phyloP scores from a whole-genome alignment of 345 rosid genomes.

The Dipteronia sinensis region DNA sequence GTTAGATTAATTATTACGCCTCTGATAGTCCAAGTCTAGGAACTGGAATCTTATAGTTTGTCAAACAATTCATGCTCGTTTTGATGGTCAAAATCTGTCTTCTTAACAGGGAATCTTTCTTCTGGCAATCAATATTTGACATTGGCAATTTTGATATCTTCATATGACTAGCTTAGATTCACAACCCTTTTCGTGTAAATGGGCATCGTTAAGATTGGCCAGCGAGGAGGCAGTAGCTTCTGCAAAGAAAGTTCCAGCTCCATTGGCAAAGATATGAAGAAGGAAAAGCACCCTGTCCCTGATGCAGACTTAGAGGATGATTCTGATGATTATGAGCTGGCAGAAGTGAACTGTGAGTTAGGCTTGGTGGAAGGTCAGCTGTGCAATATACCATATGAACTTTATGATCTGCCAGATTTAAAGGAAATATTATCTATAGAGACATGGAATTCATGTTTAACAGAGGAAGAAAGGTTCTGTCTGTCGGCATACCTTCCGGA shows the following conservation, averaged over 20 bases:
- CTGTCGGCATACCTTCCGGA: slow-evolving; percentile 67
- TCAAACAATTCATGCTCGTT: neutral
- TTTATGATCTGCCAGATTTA: slow-evolving; percentile 65
- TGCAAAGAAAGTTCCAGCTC: slow-evolving; percentile 20
- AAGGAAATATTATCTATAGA: slow-evolving; percentile 53
- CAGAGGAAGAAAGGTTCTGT: slow-evolving; percentile 62
- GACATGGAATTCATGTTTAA: slow-evolving; percentile 66
- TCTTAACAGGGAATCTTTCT: slow-evolving; percentile 28
- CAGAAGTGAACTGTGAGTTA: slow-evolving; percentile 47
- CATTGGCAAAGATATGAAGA: slow-evolving; percentile 26
- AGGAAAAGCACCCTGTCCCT: slow-evolving; percentile 30
- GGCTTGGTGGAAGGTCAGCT: slow-evolving; percentile 58
- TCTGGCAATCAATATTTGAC: slow-evolving; percentile 13
- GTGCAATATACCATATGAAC: slow-evolving; percentile 62
- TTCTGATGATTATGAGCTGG: slow-evolving; percentile 40
- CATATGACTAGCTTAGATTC: slow-evolving; percentile 24
- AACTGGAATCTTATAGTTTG: neutral
- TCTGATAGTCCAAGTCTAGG: neutral
- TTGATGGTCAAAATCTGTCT: slow-evolving; percentile 17
- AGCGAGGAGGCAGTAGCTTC: slow-evolving; percentile 17
- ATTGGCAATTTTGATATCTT: slow-evolving; percentile 12
- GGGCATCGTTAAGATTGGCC: slow-evolving; percentile 44
- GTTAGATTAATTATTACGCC: neutral
- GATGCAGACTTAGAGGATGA: slow-evolving; percentile 44
- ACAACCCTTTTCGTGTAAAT: slow-evolving; percentile 25